Percentiles rank a stretch among this genome's conserved stretches.
These are phyloP conservation scores for Globisporangium nunn DNA, from an alignment of 352 stramenopile species.

Conservation along the genomic window DNA sequence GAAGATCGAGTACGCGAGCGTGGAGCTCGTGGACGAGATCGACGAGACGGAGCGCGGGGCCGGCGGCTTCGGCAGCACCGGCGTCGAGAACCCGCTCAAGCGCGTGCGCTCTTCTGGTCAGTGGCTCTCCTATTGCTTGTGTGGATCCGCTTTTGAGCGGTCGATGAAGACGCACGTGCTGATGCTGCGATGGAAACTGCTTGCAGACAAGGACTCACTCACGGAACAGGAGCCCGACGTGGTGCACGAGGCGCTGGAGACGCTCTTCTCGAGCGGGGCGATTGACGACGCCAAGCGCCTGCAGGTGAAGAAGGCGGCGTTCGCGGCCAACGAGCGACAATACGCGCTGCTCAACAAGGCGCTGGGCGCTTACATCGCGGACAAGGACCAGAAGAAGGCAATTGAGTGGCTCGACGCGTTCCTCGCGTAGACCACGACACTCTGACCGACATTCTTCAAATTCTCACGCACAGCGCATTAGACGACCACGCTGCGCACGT, in stretches of 20 bases:
- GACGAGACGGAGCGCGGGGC: constrained; percentile 91
- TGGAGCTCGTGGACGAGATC: constrained; percentile 93
- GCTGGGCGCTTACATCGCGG: constrained; percentile 30
- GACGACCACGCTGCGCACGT: neutral
- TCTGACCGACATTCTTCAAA: too few species aligned
- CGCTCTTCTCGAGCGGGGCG: constrained; percentile 34
- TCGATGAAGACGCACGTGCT: neutral
- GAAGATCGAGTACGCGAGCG: constrained; percentile 86
- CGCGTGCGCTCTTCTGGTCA: constrained; percentile 20
- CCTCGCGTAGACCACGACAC: constrained; percentile 12
- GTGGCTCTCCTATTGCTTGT: neutral
- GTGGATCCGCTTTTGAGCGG: neutral
- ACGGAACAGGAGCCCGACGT: neutral
- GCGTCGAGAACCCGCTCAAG: constrained; percentile 64
- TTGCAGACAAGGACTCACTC: neutral
- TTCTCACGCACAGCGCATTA: neutral
- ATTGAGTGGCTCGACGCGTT: constrained; percentile 73
- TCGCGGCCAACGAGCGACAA: constrained; percentile 44
- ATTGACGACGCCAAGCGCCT: constrained; percentile 43
- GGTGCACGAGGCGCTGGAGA: constrained; percentile 36
- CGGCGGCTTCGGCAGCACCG: constrained; percentile 95
- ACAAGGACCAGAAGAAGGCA: constrained; percentile 33
- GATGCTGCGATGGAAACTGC: too few species aligned
- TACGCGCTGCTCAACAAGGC: constrained; percentile 49
- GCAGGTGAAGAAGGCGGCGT: constrained; percentile 49